These are phyloP conservation scores for Saussurea involucrata DNA, from an alignment of 129 eudicot genomes.

Conservation along the genomic window DNA sequence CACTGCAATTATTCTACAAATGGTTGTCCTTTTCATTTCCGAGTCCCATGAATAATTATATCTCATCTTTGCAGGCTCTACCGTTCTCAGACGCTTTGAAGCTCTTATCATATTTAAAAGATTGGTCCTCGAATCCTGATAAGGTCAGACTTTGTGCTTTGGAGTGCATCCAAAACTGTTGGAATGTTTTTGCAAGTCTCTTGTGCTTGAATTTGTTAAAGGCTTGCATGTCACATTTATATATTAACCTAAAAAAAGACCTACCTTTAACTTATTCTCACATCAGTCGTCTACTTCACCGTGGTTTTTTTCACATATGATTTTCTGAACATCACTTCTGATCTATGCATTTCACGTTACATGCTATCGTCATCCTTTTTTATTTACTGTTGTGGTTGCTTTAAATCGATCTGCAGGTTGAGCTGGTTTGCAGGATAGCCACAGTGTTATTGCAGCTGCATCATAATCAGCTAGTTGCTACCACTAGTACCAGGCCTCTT, in stretches of 20 bases:
- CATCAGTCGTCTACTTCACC: not conserved
- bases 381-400: constrained; percentile 11
- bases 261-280: not conserved
- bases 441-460: constrained; percentile 73
- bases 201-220: not conserved
- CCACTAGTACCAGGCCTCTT: constrained; percentile 69
- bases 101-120: constrained; percentile 70
- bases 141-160: constrained; percentile 49
- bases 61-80: constrained; percentile 61
- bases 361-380: not conserved
- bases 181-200: not conserved
- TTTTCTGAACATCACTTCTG: not conserved
- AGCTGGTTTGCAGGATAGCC: constrained; percentile 81
- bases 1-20: not conserved
- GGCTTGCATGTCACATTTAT: not conserved
- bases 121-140: constrained; percentile 64
- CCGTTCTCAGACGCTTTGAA: constrained; percentile 93
- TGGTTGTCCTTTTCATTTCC: not conserved
- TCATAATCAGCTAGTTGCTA: constrained; percentile 74
- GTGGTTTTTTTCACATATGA: not conserved
- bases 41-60: constrained; percentile 2
- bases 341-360: not conserved
- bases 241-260: not conserved
- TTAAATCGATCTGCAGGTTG: constrained; percentile 56
- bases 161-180: not conserved